Conservation (phyloP, 1,284 basidiomycete species). For the Tylopilus orsonianus region DNA sequence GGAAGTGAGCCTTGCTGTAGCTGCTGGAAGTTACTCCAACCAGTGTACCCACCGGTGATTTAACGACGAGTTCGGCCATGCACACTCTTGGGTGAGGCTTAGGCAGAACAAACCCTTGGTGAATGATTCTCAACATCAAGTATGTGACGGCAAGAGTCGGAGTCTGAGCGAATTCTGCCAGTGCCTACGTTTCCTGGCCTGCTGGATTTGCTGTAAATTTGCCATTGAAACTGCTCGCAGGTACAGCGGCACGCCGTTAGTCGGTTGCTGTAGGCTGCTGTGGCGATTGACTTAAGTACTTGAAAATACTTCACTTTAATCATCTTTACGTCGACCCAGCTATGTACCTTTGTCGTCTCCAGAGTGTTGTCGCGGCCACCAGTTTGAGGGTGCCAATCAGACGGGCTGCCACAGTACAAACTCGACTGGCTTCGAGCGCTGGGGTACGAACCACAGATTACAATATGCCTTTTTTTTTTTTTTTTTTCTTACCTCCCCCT, state of each 20-base stretch:
- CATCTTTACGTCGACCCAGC: background rate
- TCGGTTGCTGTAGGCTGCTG: conserved; percentile 8
- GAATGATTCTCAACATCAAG: too few relatives aligned
- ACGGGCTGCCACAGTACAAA: conserved; percentile 7
- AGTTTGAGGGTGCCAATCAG: conserved; percentile 6
- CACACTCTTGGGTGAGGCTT: too few relatives aligned
- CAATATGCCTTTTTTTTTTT: background rate
- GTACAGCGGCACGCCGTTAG: background rate
- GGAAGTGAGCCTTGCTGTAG: conserved; percentile 16
- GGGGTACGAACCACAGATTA: conserved; percentile 20
- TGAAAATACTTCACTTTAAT: background rate
- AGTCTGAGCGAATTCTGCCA: conserved; percentile 25
- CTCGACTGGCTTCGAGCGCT: conserved; percentile 22
- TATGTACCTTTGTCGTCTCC: conserved; percentile 24
- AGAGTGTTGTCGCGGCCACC: conserved; percentile 1
- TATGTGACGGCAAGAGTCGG: conserved; percentile 1
- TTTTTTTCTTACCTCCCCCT: too few relatives aligned
- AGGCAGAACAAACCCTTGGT: too few relatives aligned
- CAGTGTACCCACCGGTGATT: background rate
- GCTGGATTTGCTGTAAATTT: conserved; percentile 16
- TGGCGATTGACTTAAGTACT: background rate
- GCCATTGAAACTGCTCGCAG: conserved; percentile 9
- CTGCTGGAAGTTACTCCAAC: conserved; percentile 3
- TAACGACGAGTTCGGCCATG: background rate
- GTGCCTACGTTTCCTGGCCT: background rate